Percentiles rank a stretch among this genome's conserved stretches.
Evolutionary conservation across 495 filamentous ascomycete species (phyloP).

Genomic region (Aspergillus ostianus): DNA sequence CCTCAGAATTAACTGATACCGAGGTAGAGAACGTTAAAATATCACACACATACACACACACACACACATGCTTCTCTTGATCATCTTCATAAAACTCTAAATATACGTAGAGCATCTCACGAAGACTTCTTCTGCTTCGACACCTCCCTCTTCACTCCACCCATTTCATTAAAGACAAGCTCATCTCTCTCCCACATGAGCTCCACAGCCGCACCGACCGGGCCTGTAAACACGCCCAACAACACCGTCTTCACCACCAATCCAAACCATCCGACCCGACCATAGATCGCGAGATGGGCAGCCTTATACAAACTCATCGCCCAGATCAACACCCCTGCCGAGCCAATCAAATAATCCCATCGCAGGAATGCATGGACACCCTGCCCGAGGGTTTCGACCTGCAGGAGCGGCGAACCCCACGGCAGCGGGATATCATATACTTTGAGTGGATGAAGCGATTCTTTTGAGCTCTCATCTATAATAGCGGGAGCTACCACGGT

Average conservation of each 20-base stretch:
- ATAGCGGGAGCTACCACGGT: slow-evolving; percentile 36
- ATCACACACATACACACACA: no score
- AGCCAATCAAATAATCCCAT: slow-evolving; percentile 58
- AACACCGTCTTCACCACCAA: slow-evolving; percentile 36
- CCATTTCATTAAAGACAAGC: slow-evolving; percentile 36
- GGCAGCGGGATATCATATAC: slow-evolving; percentile 44
- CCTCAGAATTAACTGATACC: no score
- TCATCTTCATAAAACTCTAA: no score
- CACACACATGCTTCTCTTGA: no score
- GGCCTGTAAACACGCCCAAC: slow-evolving; percentile 47
- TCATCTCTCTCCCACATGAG: slow-evolving; percentile 60
- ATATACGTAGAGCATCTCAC: no score
- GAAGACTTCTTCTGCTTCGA: slow-evolving; percentile 25
- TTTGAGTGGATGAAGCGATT: slow-evolving; percentile 35
- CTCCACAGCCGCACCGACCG: slow-evolving; percentile 47
- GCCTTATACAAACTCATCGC: slow-evolving; percentile 42
- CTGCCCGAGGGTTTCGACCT: slow-evolving; percentile 41
- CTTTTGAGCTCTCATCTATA: slow-evolving; percentile 30
- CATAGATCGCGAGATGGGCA: slow-evolving; percentile 38
- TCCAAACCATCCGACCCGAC: slow-evolving; percentile 25
- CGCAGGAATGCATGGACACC: slow-evolving; percentile 54
- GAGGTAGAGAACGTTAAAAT: no score
- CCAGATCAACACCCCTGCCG: slow-evolving; percentile 53
- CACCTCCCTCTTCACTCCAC: slow-evolving; percentile 20
- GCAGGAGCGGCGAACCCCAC: slow-evolving; percentile 33